These are phyloP conservation scores for Cymbopogon citratus DNA, from an alignment of 176 grass and related monocot genomes.

Conservation along the genomic window DNA sequence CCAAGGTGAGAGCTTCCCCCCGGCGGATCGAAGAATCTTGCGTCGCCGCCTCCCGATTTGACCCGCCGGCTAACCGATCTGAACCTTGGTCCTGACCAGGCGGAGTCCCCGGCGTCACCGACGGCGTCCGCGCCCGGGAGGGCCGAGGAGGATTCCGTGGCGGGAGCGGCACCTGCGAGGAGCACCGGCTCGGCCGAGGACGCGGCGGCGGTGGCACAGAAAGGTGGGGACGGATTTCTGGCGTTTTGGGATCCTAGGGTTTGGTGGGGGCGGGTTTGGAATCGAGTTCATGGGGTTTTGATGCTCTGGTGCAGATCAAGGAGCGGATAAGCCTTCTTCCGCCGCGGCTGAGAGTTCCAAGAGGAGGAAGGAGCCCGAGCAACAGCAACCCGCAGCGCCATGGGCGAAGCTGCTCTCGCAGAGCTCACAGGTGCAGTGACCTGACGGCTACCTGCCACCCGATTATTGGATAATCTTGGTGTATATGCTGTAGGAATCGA, in stretches of 20 bases:
- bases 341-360: constrained; percentile 28
- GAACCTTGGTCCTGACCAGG: constrained; percentile 19
- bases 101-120: constrained; percentile 28
- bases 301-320: constrained; percentile 56
- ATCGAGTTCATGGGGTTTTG: constrained; percentile 36
- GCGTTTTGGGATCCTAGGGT: background rate
- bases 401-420: constrained; percentile 97
- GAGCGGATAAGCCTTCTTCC: constrained; percentile 19
- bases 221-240: constrained; percentile 20
- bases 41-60: constrained; percentile 8
- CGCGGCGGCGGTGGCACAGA: constrained; percentile 10
- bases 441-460: background rate
- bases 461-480: background rate
- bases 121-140: constrained; percentile 37
- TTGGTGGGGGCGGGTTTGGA: constrained; percentile 1
- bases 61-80: constrained; percentile 25
- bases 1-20: constrained; percentile 59
- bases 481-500: constrained; percentile 8
- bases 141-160: constrained; percentile 30
- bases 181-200: constrained; percentile 27
- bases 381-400: constrained; percentile 36
- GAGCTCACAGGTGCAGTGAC: constrained; percentile 52
- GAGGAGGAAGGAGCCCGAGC: constrained; percentile 31
- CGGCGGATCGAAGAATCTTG: constrained; percentile 9
- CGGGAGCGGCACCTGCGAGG: constrained; percentile 14